Evolutionary conservation across 495 filamentous ascomycete genomes (phyloP), one percentile per base, ranked within the genome.

Genomic region (Talaromyces wortmannii): DNA sequence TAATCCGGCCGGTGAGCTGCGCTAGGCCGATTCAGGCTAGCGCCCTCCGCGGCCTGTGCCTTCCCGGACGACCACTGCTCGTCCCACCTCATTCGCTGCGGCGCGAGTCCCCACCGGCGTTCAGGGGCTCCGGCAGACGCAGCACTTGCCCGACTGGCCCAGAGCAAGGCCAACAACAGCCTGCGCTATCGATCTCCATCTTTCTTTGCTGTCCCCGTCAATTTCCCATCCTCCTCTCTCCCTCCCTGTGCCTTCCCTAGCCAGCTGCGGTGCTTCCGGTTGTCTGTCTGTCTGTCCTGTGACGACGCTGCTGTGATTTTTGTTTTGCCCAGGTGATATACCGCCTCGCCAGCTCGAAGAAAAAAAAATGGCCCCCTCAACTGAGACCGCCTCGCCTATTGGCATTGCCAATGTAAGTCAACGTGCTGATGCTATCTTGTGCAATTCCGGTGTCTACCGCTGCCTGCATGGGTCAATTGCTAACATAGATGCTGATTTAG

Each of bases 331-430:
- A 47, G 51, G 23, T 23, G 23, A 23, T 23, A 23, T 23, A 23
- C 23, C 23, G 23, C 23, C 23, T 60, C 23, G 4, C 1, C 1
- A 23, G 23, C 23, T 23, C 23, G 23, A 23, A 23, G 23, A 23
- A 57, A 63, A 54, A 76, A 83, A 69, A 71, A 92, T 92, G 88
- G 81, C 86, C 67, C 79, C 82, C 60, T 74, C 84, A 64, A 84
- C 83, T 61, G 91, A 96, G 74, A 88, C 87, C 69, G 87, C 88
- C 58, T 88, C 89, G 67, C 91, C 90, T 65, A 97, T 97, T 88
- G 92, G 92, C 81, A 97, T 98, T 87, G 94, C 94, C 82, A 98
- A 98, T 79, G 84, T 88, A 74, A 75, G 84, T 79, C 23, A 47
- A 50, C 42, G 31, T 56, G 11, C 31, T 40, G 10, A 10, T 12